These are phyloP conservation scores for Osmanthus fragrans DNA, from an alignment of 257 asterid species.

Conservation along the genomic window DNA sequence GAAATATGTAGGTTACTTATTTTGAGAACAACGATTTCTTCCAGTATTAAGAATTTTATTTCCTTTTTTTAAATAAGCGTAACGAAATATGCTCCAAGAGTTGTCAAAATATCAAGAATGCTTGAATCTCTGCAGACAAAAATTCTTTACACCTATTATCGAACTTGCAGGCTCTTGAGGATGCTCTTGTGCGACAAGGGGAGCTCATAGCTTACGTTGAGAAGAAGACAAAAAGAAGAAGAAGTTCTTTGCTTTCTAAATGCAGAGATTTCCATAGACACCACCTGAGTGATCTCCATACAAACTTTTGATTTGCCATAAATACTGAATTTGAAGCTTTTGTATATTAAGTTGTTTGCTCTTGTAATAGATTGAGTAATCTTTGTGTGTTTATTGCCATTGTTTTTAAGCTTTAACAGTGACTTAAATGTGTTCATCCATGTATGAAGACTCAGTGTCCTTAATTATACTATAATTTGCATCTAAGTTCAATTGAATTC, in stretches of 20 bases:
- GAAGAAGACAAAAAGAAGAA: slow-evolving; percentile 77
- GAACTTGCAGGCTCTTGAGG: slow-evolving; percentile 64
- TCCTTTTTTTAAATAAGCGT: too few species aligned
- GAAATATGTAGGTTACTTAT: too few species aligned
- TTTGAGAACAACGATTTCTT: too few species aligned
- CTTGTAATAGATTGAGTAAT: slow-evolving; percentile 14
- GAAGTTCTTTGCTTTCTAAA: slow-evolving; percentile 75
- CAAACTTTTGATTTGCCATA: slow-evolving; percentile 22
- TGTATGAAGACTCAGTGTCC: neutral
- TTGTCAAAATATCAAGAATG: neutral
- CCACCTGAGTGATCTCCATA: slow-evolving; percentile 12
- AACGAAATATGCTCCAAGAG: too few species aligned
- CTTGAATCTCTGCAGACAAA: neutral
- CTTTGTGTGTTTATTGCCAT: slow-evolving; percentile 6
- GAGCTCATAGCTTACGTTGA: slow-evolving; percentile 71
- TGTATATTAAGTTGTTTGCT: slow-evolving; percentile 22
- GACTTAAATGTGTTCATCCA: neutral
- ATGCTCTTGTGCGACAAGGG: slow-evolving; percentile 62
- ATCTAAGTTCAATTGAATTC: neutral
- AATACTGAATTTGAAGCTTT: neutral
- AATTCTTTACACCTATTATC: neutral
- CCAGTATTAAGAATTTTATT: too few species aligned
- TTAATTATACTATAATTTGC: neutral
- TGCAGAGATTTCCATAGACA: neutral
- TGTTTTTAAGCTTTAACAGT: neutral